Evolutionary conservation across 768 basidiomycete species (phyloP).

Genomic region (Trametes gibbosa): DNA sequence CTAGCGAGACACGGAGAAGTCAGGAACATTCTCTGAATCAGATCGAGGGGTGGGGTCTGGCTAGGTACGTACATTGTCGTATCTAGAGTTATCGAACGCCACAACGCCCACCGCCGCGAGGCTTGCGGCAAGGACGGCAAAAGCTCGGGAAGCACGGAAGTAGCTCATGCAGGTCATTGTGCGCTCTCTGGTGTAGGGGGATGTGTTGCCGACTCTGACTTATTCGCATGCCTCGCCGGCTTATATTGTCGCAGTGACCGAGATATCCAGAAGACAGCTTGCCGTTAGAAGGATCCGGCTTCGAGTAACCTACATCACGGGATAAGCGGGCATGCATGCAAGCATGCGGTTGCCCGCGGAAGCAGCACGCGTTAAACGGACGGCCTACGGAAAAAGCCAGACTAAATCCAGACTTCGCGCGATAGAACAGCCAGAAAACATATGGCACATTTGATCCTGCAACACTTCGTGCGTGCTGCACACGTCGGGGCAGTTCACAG

Average conservation of each 20-base stretch:
- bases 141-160: constrained; percentile 12
- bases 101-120: constrained; percentile 18
- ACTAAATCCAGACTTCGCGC: too few relatives aligned
- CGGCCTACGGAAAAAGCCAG: background rate
- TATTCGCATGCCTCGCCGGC: background rate
- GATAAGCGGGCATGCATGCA: background rate
- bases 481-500: constrained; percentile 2
- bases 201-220: constrained; percentile 4
- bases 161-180: constrained; percentile 10
- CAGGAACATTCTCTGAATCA: background rate
- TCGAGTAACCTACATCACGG: constrained; percentile 12
- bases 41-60: constrained; percentile 21
- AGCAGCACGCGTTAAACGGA: background rate
- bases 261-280: constrained; percentile 1
- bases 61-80: constrained; percentile 55
- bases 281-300: constrained; percentile 5
- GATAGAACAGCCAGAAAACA: constrained; percentile 15
- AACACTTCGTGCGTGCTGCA: constrained; percentile 10
- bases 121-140: constrained; percentile 15
- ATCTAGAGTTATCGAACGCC: constrained; percentile 56
- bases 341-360: constrained; percentile 12
- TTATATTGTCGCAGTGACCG: constrained; percentile 11
- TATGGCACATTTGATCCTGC: constrained; percentile 19
- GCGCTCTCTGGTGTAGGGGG: constrained; percentile 8
- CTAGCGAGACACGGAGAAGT: constrained; percentile 28